phyloP scores from a whole-genome alignment of 2,329 filamentous ascomycete genomes.

The Sarocladium strictum region DNA sequence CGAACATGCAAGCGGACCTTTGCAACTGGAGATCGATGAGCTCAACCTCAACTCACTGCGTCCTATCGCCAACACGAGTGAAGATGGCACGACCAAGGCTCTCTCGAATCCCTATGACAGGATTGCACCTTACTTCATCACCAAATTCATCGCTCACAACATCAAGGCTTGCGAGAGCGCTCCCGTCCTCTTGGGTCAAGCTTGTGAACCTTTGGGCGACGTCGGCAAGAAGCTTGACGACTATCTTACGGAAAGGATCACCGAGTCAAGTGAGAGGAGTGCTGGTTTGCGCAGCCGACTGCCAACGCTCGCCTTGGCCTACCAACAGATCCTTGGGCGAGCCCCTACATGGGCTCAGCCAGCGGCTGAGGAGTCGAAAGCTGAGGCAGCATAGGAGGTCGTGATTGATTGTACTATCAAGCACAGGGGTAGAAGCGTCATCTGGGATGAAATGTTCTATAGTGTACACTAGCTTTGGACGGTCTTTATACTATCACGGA shows the following conservation, averaged over 20 bases:
- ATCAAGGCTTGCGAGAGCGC: slow-evolving; percentile 35
- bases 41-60: slow-evolving; percentile 16
- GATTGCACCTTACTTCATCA: neutral
- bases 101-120: neutral
- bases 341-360: slow-evolving; percentile 21
- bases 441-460: slow-evolving; percentile 12
- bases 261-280: neutral
- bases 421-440: neutral
- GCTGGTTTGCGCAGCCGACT: neutral
- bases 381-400: neutral
- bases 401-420: neutral
- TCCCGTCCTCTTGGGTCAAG: neutral
- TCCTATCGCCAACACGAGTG: neutral
- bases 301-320: slow-evolving; percentile 12
- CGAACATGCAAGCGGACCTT: neutral
- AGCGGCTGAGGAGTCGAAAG: neutral
- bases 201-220: neutral
- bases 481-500: slow-evolving; percentile 42
- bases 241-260: neutral
- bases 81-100: neutral
- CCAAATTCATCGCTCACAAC: slow-evolving; percentile 21
- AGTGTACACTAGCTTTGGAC: slow-evolving; percentile 18
- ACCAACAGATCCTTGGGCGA: slow-evolving; percentile 21
- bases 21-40: slow-evolving; percentile 16
- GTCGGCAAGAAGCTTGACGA: neutral